These are phyloP conservation scores for Forsythia suspensa DNA, from an alignment of 257 asterid species.

Conservation along the genomic window DNA sequence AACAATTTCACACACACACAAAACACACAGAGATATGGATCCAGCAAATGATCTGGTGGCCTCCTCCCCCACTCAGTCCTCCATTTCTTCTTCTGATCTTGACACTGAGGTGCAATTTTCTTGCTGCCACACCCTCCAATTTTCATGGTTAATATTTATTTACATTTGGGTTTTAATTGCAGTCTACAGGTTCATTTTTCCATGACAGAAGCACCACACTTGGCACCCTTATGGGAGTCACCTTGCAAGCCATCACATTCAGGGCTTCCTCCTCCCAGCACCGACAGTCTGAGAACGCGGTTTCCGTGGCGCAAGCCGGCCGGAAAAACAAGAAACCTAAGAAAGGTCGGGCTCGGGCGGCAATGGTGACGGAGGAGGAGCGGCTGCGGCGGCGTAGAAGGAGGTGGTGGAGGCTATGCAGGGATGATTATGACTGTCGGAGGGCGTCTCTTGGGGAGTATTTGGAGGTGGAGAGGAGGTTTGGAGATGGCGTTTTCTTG, in stretches of 20 bases:
- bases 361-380: slow-evolving; percentile 27
- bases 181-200: slow-evolving; percentile 98
- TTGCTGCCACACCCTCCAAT: background rate
- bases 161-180: slow-evolving; percentile 7
- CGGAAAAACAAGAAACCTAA: slow-evolving; percentile 49
- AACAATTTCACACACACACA: background rate
- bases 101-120: slow-evolving; percentile 72
- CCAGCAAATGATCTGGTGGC: slow-evolving; percentile 64
- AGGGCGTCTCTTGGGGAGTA: slow-evolving; percentile 83
- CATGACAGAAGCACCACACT: slow-evolving; percentile 88
- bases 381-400: slow-evolving; percentile 55
- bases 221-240: slow-evolving; percentile 91
- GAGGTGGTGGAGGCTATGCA: slow-evolving; percentile 89
- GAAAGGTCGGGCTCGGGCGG: slow-evolving; percentile 30
- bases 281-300: slow-evolving; percentile 44
- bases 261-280: slow-evolving; percentile 67
- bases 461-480: slow-evolving; percentile 86
- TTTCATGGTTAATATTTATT: background rate
- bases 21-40: slow-evolving; percentile 45
- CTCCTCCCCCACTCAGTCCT: slow-evolving; percentile 79
- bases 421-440: slow-evolving; percentile 58
- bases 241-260: slow-evolving; percentile 69
- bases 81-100: slow-evolving; percentile 91
- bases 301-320: slow-evolving; percentile 28
- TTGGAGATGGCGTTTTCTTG: slow-evolving; percentile 46